Evolutionary conservation across 2,329 filamentous ascomycete species (phyloP), one percentile per base, ranked within the genome.

Genomic region (Lecanosticta acicola): DNA sequence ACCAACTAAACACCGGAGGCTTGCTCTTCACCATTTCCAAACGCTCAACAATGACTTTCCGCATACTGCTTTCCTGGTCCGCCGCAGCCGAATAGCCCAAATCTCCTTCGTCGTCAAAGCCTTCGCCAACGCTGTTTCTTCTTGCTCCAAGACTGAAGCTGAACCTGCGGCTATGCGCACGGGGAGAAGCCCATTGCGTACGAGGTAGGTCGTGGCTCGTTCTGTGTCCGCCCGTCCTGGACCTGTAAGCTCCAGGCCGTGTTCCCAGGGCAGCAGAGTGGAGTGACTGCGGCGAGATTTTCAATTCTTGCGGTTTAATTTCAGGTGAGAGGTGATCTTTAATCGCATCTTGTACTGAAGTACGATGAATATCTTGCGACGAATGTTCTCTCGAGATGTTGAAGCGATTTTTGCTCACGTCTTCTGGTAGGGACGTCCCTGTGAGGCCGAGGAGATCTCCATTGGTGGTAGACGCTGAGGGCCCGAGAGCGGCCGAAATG

Each of bases 1-100:
- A 98, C 87, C 93, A 98, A 36, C 87, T 95, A 68, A 98, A 98
- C 24, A 98, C 89, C 1, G 93, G 93, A 64, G 94, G 94, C 65
- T 85, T 85, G 63, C 83, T 87, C 76, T 97, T 97, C 51, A 98
- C 93, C 49, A 91, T 86, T 73, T 98, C 93, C 48, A 98, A 71
- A 53, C 93, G 77, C 74, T 98, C 93, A 39, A 98, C 90, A 73
- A 98, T 97, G 39, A 98, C 93, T 68, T 93, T 94, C 59, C 90
- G 80, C 65, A 85, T 83, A 60, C 89, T 87, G 10, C 87, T 87
- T 68, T 97, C 93, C 80, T 94, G 88, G 19, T 88, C 93, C 65
- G 91, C 87, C 0, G 93, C 93, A 1, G 90, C 91, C 9, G 90
- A 88, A 68, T 94, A 98, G 8, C 93, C 93, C 20, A 98, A 71